phyloP scores from a whole-genome alignment of 345 rosid genomes.

The Salix exigua region DNA sequence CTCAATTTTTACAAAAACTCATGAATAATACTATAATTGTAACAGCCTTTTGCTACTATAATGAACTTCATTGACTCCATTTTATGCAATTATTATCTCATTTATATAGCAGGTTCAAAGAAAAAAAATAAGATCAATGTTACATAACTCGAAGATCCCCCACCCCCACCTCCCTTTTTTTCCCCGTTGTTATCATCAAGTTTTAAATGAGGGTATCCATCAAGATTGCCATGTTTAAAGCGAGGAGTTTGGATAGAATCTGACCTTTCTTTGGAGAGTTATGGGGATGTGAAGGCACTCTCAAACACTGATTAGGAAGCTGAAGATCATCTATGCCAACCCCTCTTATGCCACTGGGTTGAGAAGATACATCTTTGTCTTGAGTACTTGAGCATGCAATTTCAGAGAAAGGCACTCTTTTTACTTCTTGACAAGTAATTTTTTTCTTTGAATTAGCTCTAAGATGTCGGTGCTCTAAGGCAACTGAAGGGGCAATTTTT shows the following conservation, averaged over 20 bases:
- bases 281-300: slow-evolving; percentile 15
- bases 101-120: not conserved
- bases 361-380: slow-evolving; percentile 24
- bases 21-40: not conserved
- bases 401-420: slow-evolving; percentile 15
- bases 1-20: not conserved
- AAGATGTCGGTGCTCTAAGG: slow-evolving; percentile 16
- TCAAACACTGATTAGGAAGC: slow-evolving; percentile 21
- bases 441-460: slow-evolving; percentile 23
- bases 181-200: not conserved
- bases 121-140: not conserved
- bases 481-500: slow-evolving; percentile 39
- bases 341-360: slow-evolving; percentile 8
- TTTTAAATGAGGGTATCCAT: not conserved
- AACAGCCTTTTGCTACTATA: not conserved
- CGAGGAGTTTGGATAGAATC: not conserved
- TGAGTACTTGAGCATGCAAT: not conserved
- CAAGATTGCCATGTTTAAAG: not conserved
- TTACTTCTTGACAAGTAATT: slow-evolving; percentile 9
- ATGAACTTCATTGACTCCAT: not conserved
- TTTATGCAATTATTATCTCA: not conserved
- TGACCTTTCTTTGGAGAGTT: slow-evolving; percentile 35
- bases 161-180: not conserved
- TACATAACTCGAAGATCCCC: not conserved
- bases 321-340: slow-evolving; percentile 3